phyloP scores from a whole-genome alignment of 768 basidiomycete genomes.

The Rhodotorula sphaerocarpa region DNA sequence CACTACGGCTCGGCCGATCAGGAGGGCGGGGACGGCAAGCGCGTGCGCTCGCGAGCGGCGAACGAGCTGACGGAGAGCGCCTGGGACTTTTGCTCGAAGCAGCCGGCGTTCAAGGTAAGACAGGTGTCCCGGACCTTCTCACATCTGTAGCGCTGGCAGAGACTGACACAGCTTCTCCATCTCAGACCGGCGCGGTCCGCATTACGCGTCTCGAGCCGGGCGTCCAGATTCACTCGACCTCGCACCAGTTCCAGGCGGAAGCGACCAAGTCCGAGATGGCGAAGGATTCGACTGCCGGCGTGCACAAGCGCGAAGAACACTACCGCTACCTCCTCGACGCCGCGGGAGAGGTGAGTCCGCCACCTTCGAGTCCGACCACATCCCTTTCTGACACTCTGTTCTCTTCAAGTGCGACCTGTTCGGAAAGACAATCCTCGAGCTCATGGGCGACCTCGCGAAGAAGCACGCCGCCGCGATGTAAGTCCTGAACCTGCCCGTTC shows the following conservation, averaged over 20 bases:
- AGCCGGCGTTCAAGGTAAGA: constrained; percentile 1
- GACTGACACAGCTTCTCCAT: neutral
- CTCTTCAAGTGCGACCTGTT: neutral
- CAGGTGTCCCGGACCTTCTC: neutral
- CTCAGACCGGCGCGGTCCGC: constrained; percentile 29
- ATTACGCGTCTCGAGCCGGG: constrained; percentile 17
- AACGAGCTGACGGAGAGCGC: constrained; percentile 33
- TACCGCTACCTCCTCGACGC: constrained; percentile 1
- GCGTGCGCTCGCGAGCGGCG: constrained; percentile 22
- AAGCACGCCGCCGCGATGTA: constrained; percentile 17
- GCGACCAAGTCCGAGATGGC: neutral
- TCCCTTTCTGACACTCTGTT: neutral
- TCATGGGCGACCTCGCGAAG: constrained; percentile 11
- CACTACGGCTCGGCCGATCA: constrained; percentile 34
- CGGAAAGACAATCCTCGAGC: constrained; percentile 12
- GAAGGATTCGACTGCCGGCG: neutral
- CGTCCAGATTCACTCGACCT: constrained; percentile 3
- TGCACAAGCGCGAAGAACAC: constrained; percentile 1
- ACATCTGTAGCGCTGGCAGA: neutral
- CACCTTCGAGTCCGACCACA: neutral
- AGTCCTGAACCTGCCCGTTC: neutral
- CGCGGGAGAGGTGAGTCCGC: neutral
- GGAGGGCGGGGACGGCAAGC: constrained; percentile 19
- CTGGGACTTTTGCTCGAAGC: constrained; percentile 32
- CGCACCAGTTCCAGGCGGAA: neutral